Percentiles rank a stretch among this genome's conserved stretches.
phyloP scores from a whole-genome alignment of 2,329 filamentous ascomycete species.

The Penicillium corylophilum region DNA sequence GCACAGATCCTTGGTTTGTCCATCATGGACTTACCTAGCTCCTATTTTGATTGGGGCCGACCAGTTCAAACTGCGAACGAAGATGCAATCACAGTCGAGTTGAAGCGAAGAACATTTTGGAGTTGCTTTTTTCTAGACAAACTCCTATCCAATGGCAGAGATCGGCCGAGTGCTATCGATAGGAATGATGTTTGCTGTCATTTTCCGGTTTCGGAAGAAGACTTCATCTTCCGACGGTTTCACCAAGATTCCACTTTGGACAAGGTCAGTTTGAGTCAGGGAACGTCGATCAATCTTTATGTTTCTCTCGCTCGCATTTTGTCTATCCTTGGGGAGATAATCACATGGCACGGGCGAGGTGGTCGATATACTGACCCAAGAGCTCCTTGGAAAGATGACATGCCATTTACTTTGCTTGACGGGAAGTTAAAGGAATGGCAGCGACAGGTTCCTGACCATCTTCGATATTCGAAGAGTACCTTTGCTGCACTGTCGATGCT shows the following conservation, averaged over 20 bases:
- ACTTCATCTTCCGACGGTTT: constrained; percentile 1
- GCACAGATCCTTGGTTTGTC: constrained; percentile 1
- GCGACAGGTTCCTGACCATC: background rate
- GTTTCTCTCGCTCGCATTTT: background rate
- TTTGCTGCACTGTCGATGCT: background rate
- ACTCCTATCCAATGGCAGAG: constrained; percentile 1
- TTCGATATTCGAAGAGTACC: background rate
- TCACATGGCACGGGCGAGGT: background rate
- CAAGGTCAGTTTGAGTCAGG: background rate
- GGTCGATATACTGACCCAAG: background rate
- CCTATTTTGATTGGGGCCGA: constrained; percentile 1
- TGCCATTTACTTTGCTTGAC: constrained; percentile 1
- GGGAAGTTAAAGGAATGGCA: background rate
- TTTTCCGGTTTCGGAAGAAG: constrained; percentile 1
- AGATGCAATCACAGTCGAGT: background rate
- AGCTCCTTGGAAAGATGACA: background rate
- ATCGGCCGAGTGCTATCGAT: constrained; percentile 1
- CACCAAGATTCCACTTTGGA: background rate
- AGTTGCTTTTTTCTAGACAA: constrained; percentile 3
- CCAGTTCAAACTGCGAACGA: background rate
- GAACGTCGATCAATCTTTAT: background rate
- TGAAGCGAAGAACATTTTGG: constrained; percentile 4
- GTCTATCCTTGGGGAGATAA: background rate
- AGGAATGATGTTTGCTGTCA: constrained; percentile 1
- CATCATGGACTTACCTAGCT: background rate